Percentiles rank a stretch among this genome's conserved stretches.
phyloP scores from a whole-genome alignment of 2,329 filamentous ascomycete species.

The Coniella lustricola region DNA sequence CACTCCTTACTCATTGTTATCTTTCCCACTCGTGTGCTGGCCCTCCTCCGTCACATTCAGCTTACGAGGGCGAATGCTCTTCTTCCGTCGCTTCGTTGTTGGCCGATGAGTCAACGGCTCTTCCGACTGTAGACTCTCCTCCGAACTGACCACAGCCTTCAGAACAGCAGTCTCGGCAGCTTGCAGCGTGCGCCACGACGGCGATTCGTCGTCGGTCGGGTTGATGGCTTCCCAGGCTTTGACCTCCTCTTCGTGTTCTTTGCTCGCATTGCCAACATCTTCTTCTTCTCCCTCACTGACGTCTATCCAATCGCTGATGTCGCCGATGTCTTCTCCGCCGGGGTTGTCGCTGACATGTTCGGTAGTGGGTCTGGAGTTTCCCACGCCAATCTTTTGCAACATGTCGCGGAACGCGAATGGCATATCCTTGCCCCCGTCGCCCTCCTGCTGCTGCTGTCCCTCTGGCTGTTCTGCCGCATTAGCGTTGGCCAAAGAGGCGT shows the following conservation, averaged over 20 bases:
- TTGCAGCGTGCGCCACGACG: not conserved
- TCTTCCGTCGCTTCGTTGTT: too few species aligned
- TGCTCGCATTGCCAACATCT: too few species aligned
- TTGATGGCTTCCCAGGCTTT: conserved; percentile 4
- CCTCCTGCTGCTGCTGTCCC: not conserved
- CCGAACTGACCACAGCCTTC: not conserved
- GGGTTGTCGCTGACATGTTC: too few species aligned
- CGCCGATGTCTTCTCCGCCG: conserved; percentile 2
- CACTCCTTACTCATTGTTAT: too few species aligned
- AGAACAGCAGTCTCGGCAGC: not conserved
- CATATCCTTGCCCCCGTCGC: too few species aligned
- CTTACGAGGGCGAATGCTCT: not conserved
- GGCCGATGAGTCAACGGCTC: too few species aligned
- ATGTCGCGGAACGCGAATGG: too few species aligned
- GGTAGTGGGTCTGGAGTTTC: too few species aligned
- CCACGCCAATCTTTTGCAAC: not conserved
- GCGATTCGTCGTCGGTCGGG: not conserved
- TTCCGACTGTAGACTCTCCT: not conserved
- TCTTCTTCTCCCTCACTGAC: not conserved
- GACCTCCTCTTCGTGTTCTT: not conserved
- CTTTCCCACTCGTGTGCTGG: too few species aligned
- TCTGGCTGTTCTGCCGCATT: not conserved
- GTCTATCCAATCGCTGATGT: not conserved
- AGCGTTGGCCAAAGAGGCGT: too few species aligned
- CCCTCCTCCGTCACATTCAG: too few species aligned